phyloP scores from a whole-genome alignment of 148 eudicot species.

The Vaccinium corymbosum region DNA sequence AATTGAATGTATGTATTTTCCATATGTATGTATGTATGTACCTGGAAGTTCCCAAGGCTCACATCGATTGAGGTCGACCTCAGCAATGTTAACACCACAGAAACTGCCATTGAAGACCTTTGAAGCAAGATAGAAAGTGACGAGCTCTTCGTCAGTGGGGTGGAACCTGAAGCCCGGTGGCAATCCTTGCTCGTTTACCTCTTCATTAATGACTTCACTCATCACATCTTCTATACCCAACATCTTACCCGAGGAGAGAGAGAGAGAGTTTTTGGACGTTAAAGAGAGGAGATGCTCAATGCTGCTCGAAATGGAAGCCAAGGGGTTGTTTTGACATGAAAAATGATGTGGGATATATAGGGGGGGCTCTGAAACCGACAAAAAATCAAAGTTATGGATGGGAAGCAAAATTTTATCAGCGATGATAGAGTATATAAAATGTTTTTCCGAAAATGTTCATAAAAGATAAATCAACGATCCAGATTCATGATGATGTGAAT shows the following conservation, averaged over 20 bases:
- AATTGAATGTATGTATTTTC: no score
- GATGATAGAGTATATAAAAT: no score
- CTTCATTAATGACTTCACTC: constrained; percentile 45
- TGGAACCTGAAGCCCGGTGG: constrained; percentile 80
- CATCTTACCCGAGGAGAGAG: constrained; percentile 18
- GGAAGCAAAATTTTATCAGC: no score
- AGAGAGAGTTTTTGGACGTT: not conserved
- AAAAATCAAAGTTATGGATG: not conserved
- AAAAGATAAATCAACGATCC: no score
- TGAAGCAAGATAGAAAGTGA: constrained; percentile 69
- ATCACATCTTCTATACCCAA: constrained; percentile 54
- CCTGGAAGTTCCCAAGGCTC: constrained; percentile 96
- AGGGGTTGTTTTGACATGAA: not conserved
- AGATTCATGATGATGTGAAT: no score
- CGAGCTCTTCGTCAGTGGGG: constrained; percentile 79
- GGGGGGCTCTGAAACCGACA: constrained; percentile 37
- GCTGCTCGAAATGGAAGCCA: not conserved
- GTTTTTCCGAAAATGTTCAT: no score
- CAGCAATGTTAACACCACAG: constrained; percentile 44
- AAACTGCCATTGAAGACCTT: constrained; percentile 44
- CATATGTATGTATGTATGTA: constrained; percentile 8
- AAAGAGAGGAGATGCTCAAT: not conserved
- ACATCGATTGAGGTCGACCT: constrained; percentile 72
- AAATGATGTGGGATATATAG: not conserved
- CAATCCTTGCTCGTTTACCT: constrained; percentile 41